Conservation (phyloP, 2,329 filamentous ascomycete genomes). For the Cercospora brassicicola region DNA sequence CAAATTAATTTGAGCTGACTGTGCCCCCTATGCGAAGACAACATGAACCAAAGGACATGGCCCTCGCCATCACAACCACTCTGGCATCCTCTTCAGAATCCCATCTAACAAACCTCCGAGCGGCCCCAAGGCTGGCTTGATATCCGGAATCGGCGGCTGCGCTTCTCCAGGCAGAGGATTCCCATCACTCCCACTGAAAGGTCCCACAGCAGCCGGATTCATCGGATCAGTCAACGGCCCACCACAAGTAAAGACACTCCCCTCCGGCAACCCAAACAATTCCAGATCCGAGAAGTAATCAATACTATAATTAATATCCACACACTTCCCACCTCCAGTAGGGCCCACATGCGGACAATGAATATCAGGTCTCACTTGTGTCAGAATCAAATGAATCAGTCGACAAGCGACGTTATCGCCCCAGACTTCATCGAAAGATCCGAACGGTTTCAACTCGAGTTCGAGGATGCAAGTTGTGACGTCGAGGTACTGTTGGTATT, state of each 20-base stretch:
- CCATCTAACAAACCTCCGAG: not conserved
- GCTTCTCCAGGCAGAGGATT: not conserved
- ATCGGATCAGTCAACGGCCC: slow-evolving; percentile 13
- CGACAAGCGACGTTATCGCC: slow-evolving; percentile 49
- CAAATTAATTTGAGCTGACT: not conserved
- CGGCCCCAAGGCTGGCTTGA: not conserved
- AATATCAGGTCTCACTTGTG: slow-evolving; percentile 30
- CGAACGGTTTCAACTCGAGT: slow-evolving; percentile 42
- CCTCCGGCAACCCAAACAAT: slow-evolving; percentile 24
- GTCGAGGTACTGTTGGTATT: slow-evolving; percentile 42
- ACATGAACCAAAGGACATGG: no score
- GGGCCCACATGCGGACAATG: slow-evolving; percentile 39
- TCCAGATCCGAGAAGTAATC: slow-evolving; percentile 34
- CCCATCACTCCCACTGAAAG: slow-evolving; percentile 1
- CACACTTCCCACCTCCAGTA: slow-evolving; percentile 34
- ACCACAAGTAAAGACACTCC: slow-evolving; percentile 23
- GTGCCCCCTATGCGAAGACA: not conserved
- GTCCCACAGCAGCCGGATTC: slow-evolving; percentile 1
- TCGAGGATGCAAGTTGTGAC: slow-evolving; percentile 37
- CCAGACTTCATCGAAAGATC: slow-evolving; percentile 47
- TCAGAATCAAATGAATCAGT: slow-evolving; percentile 46
- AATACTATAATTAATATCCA: slow-evolving; percentile 30
- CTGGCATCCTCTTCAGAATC: slow-evolving; percentile 8
- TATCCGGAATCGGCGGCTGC: not conserved
- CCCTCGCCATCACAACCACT: not conserved